Base-by-base conservation (phyloP, 2,329 filamentous ascomycete species). In the Apiospora hydei region DNA sequence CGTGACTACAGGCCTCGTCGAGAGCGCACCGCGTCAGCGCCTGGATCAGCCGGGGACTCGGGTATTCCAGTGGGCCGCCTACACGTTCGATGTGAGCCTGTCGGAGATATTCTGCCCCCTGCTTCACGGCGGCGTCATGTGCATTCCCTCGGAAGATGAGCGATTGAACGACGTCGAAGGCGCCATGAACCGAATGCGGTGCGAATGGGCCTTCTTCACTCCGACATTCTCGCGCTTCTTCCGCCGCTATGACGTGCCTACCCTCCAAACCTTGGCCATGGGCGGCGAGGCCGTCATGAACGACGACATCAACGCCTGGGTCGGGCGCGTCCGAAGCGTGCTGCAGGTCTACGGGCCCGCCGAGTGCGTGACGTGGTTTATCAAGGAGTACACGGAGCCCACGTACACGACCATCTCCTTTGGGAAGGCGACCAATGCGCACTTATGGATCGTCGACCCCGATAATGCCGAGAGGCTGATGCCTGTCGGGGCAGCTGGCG, bases 61-160 rank as follows among this genome's bases (percentile, higher is more conserved):
- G 11, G 38, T 44, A 1, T 41, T 67, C 38, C 64, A 67, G 64
- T 67, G 30, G 30, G 5, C 41, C 14, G n/a, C 67, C 11, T 88
- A 87, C 74, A 87, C 85, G 2, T 88, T 88, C 47, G 87, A 90
- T 69, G 83, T 86, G 2, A 85, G 84, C 16, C 79, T 90, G 0
- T 77, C 85, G 0, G 88, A 90, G 73, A 84, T 87, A 0, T 81
- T 90, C 5, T 83, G 85, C 1, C 84, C 88, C 0, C 81, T 92
- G 2, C 82, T 87, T 13, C 81, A 85, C 43, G 90, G 90, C 30
- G 90, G 88, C 0, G 90, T 88, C 70, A 83, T 92, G 7, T 91
- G 89, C 72, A 82, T 91, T 0, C 89, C 90, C 0, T 85, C 85
- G 4, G 81, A 86, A 0, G 78, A 84, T 4, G 86, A 89, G 71